Percentiles rank a stretch among this genome's conserved stretches.
These are phyloP conservation scores for Allium fistulosum DNA, from an alignment of 106 monocot species.

Conservation along the genomic window DNA sequence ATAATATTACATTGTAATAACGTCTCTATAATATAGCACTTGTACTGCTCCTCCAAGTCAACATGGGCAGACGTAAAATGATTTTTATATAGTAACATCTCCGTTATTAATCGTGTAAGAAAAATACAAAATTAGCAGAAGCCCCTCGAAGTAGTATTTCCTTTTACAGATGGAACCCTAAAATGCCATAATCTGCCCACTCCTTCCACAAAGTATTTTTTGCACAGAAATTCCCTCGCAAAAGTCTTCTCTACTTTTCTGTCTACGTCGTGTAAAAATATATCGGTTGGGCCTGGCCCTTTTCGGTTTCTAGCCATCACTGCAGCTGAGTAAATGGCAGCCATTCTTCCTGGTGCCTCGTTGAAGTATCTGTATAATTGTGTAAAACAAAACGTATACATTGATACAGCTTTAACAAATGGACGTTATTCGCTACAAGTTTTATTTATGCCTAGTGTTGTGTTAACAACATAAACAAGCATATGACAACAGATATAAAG, in stretches of 20 bases:
- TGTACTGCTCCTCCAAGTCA: too few species aligned
- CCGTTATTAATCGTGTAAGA: too few species aligned
- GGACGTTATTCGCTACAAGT: too few species aligned
- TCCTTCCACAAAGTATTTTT: slow-evolving; percentile 46
- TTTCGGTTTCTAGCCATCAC: slow-evolving; percentile 51
- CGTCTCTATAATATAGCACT: too few species aligned
- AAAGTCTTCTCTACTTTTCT: slow-evolving; percentile 66
- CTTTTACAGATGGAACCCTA: slow-evolving; percentile 39
- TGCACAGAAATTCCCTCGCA: slow-evolving; percentile 71
- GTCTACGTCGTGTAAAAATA: slow-evolving; percentile 73
- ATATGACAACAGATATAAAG: too few species aligned
- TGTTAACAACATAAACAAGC: too few species aligned
- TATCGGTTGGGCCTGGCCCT: slow-evolving; percentile 43
- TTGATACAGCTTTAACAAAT: too few species aligned
- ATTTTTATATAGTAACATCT: too few species aligned
- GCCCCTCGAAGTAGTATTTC: slow-evolving; percentile 5
- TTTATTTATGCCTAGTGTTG: too few species aligned
- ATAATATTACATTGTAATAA: too few species aligned
- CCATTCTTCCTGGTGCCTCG: slow-evolving; percentile 73
- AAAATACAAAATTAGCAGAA: slow-evolving; percentile 25
- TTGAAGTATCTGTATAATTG: slow-evolving; percentile 15
- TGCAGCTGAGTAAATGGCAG: slow-evolving; percentile 65
- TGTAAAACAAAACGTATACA: too few species aligned
- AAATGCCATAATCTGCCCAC: slow-evolving; percentile 78
- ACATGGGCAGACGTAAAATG: too few species aligned